A percentile compares a stretch with the other conserved stretches of the same genome.
Evolutionary conservation across 805 yeast species (phyloP).

Genomic region (Grigorovia humatica): DNA sequence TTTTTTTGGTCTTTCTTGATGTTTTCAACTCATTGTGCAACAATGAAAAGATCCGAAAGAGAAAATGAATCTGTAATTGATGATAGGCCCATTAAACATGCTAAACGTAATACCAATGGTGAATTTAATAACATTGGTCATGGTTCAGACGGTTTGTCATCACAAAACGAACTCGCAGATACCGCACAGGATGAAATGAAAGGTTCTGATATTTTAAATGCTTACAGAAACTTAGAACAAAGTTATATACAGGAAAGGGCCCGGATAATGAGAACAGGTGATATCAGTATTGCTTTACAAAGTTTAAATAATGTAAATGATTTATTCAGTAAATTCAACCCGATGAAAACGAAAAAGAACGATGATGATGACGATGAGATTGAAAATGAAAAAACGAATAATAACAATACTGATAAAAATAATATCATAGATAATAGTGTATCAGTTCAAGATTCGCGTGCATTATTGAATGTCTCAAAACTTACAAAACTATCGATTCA

Average conservation of each 20-base stretch:
- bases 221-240: constrained; percentile 25
- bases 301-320: constrained; percentile 38
- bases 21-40: no score
- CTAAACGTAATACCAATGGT: no score
- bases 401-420: no score
- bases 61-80: no score
- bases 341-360: no score
- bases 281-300: constrained; percentile 37
- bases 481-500: constrained; percentile 56
- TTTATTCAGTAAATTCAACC: constrained; percentile 33
- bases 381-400: no score
- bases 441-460: constrained; percentile 56
- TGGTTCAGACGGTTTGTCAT: no score
- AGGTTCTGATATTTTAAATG: constrained; percentile 22
- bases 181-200: constrained; percentile 1
- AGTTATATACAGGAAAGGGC: constrained; percentile 33
- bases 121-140: no score
- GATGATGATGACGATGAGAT: no score
- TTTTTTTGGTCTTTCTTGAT: no score
- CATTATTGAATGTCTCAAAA: constrained; percentile 48
- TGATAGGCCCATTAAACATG: no score
- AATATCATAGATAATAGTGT: constrained; percentile 27
- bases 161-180: neutral
- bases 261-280: constrained; percentile 48
- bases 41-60: no score